Conservation (phyloP, 306 rosid species). For the Pyrus communis region DNA sequence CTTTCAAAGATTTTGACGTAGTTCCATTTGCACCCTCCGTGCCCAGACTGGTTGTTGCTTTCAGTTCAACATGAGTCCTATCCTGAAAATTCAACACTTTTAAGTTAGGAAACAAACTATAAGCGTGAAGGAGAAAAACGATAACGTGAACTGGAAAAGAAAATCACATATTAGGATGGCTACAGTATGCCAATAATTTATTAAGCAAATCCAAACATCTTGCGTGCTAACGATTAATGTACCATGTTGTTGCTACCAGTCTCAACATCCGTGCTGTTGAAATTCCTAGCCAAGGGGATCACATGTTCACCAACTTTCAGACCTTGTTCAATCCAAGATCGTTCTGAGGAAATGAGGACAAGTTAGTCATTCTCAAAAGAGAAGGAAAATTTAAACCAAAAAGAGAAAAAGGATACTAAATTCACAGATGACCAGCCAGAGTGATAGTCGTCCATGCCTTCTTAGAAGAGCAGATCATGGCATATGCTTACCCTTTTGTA, state of each 20-base stretch:
- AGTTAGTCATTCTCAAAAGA: background rate
- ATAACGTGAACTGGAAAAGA: background rate
- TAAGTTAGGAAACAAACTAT: slow-evolving; percentile 6
- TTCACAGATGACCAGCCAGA: background rate
- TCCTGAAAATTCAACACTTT: slow-evolving; percentile 37
- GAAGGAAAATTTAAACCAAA: background rate
- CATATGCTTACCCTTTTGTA: slow-evolving; percentile 64
- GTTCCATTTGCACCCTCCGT: slow-evolving; percentile 31
- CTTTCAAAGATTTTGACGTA: slow-evolving; percentile 40
- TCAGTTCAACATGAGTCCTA: slow-evolving; percentile 30
- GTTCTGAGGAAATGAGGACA: slow-evolving; percentile 42
- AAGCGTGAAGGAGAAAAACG: background rate
- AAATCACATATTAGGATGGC: background rate
- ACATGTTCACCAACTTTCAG: slow-evolving; percentile 82
- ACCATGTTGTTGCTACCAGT: slow-evolving; percentile 50
- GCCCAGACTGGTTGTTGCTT: slow-evolving; percentile 30
- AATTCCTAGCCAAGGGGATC: slow-evolving; percentile 83
- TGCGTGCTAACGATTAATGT: slow-evolving; percentile 8
- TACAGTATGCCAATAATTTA: background rate
- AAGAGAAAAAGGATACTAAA: background rate
- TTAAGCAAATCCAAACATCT: background rate
- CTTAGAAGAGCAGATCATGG: slow-evolving; percentile 12
- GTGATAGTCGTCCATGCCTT: background rate
- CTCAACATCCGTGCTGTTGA: slow-evolving; percentile 56
- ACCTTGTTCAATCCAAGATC: slow-evolving; percentile 88